Base-by-base conservation (phyloP, 768 basidiomycete species). In the Tubosaeta brunneosetosa region DNA sequence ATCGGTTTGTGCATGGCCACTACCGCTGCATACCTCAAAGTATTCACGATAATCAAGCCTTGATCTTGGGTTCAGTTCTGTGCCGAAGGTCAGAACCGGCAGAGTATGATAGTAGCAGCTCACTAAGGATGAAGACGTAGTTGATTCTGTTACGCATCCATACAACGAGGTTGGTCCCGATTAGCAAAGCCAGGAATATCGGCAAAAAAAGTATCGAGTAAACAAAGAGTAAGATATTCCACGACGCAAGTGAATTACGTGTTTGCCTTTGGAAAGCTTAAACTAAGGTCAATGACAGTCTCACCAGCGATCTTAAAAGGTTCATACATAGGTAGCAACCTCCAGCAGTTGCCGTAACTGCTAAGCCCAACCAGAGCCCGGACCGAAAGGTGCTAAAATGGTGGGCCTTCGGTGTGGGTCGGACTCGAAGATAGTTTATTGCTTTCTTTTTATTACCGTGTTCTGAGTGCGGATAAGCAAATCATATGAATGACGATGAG, bases 71-170 rank as follows among this genome's bases (percentile, higher is more conserved):
- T 91, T 81, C 49, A 94, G 66, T 66, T 88, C 91, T 86, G 59
- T 19, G 19, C 16, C 41, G 5, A 44, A 44, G n/a, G 31, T 63
- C 29, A 65, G 51, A 48, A 4, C 9, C 22, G 44, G 37, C 7
- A 14, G 17, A 26, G 6, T 2, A 41, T 29, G 16, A 19, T 27
- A 17, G 32, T 6, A 42, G 33, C 10, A 19, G 60, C 78, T 36
- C 53, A 88, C 88, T 88, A 61, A 94, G 90, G 33, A 94, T 90
- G 66, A 97, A 95, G n/a, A 85, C 79, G 61, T 94, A 95, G 65
- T 97, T 98, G 60, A 99, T 92, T 43, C 88, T 77, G 6, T 84
- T 74, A 5, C 71, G 69, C 0, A 81, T 75, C 87, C 90, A 99
- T 0, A 85, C 86, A 19, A 85, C 59, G 5, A 98, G 57, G 65